Conservation (phyloP, 495 filamentous ascomycete genomes). For the Echria macrotheca region DNA sequence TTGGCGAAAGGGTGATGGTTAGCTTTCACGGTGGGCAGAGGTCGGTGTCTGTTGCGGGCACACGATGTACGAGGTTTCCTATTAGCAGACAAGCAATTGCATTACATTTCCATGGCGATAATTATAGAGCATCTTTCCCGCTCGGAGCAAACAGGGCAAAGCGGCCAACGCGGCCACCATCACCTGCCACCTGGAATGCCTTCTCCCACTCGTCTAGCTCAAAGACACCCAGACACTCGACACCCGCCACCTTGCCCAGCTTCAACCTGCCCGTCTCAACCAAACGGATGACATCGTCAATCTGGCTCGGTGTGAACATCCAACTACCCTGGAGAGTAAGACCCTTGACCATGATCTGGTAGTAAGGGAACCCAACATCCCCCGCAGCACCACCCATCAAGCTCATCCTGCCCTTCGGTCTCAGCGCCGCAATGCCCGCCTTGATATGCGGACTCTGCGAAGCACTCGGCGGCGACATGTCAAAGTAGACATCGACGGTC, state of each 20-base stretch:
- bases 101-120: background rate
- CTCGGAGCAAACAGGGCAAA: constrained; percentile 9
- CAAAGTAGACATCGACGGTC: constrained; percentile 38
- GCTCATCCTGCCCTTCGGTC: constrained; percentile 29
- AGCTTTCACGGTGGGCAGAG: too few species aligned
- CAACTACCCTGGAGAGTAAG: constrained; percentile 37
- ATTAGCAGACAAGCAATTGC: background rate
- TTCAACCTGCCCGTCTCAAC: constrained; percentile 30
- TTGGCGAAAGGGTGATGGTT: too few species aligned
- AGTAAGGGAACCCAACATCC: constrained; percentile 28
- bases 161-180: constrained; percentile 4
- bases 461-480: constrained; percentile 38
- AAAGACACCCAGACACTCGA: constrained; percentile 12
- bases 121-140: constrained; percentile 2
- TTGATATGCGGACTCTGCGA: constrained; percentile 32
- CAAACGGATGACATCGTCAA: constrained; percentile 27
- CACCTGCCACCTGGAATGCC: constrained; percentile 8
- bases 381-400: constrained; percentile 42
- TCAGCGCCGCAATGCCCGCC: constrained; percentile 36
- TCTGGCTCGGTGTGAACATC: constrained; percentile 36
- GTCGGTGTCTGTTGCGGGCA: too few species aligned
- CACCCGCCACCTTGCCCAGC: constrained; percentile 20
- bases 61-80: too few species aligned
- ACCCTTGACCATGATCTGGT: constrained; percentile 29
- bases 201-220: constrained; percentile 19